These are phyloP conservation scores for Brassica napus DNA, from an alignment of 345 rosid species.

Conservation along the genomic window DNA sequence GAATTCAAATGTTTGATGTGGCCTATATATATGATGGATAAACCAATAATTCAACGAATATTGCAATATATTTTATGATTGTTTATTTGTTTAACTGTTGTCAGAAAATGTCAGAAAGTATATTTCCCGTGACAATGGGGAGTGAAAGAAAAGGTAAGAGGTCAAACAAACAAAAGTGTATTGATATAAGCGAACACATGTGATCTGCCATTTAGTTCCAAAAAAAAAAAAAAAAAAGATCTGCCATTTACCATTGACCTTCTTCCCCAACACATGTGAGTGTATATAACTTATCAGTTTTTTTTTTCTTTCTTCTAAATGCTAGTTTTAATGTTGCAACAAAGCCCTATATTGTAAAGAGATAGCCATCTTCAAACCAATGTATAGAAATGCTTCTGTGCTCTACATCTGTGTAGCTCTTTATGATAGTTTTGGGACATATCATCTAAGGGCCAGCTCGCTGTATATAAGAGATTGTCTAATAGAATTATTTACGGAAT, in stretches of 20 bases:
- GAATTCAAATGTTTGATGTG: neutral
- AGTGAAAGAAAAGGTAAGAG: slow-evolving; percentile 20
- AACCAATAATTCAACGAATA: neutral
- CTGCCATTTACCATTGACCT: slow-evolving; percentile 36
- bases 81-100: neutral
- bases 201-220: slow-evolving; percentile 35
- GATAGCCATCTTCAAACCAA: neutral
- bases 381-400: neutral
- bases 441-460: neutral
- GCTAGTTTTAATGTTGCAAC: neutral
- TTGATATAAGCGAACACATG: slow-evolving; percentile 34
- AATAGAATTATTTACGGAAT: neutral
- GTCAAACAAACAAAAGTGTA: slow-evolving; percentile 26
- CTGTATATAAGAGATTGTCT: neutral
- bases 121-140: slow-evolving; percentile 35
- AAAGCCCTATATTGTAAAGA: neutral
- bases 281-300: neutral
- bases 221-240: too few species aligned
- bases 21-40: neutral
- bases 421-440: neutral
- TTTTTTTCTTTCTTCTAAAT: neutral
- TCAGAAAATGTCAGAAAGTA: slow-evolving; percentile 28
- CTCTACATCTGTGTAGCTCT: neutral
- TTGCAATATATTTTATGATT: neutral
- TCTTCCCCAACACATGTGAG: slow-evolving; percentile 35